These are phyloP conservation scores for Stemphylium lycopersici DNA, from an alignment of 2,329 filamentous ascomycete genomes.

Conservation along the genomic window DNA sequence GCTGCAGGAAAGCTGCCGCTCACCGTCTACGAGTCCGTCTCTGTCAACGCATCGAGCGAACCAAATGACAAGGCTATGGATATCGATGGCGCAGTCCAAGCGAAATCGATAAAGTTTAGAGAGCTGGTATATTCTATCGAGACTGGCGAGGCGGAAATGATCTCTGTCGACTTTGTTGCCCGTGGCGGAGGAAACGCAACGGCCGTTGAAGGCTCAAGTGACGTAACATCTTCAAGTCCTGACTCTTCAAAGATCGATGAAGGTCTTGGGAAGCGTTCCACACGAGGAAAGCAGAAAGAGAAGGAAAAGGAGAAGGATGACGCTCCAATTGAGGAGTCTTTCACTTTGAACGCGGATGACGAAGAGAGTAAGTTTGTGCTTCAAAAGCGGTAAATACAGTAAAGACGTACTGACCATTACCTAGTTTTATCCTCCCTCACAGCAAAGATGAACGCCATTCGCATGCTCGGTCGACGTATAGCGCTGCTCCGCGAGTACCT, in stretches of 20 bases:
- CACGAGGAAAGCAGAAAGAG: slow-evolving; percentile 59
- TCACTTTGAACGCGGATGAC: slow-evolving; percentile 63
- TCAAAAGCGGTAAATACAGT: neutral
- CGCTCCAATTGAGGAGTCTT: slow-evolving; percentile 41
- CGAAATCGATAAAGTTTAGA: slow-evolving; percentile 70
- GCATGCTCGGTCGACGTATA: slow-evolving; percentile 76
- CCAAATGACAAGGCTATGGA: slow-evolving; percentile 51
- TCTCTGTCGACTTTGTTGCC: slow-evolving; percentile 91
- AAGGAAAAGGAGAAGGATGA: slow-evolving; percentile 51
- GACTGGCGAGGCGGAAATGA: slow-evolving; percentile 97
- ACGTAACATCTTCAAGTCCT: slow-evolving; percentile 16
- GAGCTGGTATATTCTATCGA: slow-evolving; percentile 87
- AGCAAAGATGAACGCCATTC: slow-evolving; percentile 89
- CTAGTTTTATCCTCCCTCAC: slow-evolving; percentile 71
- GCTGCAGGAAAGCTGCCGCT: slow-evolving; percentile 83
- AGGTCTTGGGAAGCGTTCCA: slow-evolving; percentile 56
- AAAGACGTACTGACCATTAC: slow-evolving; percentile 11
- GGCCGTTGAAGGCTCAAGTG: slow-evolving; percentile 52
- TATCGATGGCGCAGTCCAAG: slow-evolving; percentile 68
- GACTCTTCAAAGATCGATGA: slow-evolving; percentile 45
- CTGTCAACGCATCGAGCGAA: slow-evolving; percentile 40
- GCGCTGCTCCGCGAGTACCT: slow-evolving; percentile 71
- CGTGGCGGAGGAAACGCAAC: slow-evolving; percentile 82
- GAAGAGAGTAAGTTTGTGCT: slow-evolving; percentile 62
- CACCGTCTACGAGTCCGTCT: slow-evolving; percentile 85